These are phyloP conservation scores for Xylaria polymorpha DNA, from an alignment of 2,329 filamentous ascomycete genomes.

Conservation along the genomic window DNA sequence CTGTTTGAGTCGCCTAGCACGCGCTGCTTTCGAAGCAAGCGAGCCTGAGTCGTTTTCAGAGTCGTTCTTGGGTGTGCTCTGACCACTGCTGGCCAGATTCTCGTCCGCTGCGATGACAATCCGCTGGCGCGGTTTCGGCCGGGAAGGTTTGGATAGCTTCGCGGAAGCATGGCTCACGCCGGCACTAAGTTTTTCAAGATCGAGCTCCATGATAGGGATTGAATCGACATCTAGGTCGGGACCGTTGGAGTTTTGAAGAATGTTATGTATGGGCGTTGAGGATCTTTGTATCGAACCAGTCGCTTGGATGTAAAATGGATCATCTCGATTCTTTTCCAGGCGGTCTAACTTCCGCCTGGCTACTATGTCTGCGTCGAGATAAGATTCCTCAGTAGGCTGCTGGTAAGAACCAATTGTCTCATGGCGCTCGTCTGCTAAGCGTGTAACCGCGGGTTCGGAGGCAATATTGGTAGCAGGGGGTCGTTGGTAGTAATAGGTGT, in stretches of 20 bases:
- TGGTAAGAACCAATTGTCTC: conserved; percentile 67
- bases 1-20: conserved; percentile 64
- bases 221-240: conserved; percentile 89
- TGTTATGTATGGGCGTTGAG: conserved; percentile 82
- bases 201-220: conserved; percentile 94
- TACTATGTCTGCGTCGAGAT: conserved; percentile 77
- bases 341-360: conserved; percentile 81
- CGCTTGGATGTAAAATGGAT: conserved; percentile 90
- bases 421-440: conserved; percentile 60
- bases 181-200: conserved; percentile 70
- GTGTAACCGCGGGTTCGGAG: conserved; percentile 67
- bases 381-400: conserved; percentile 70
- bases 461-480: conserved; percentile 63
- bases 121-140: conserved; percentile 63
- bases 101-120: conserved; percentile 80
- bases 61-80: conserved; percentile 63
- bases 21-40: conserved; percentile 57
- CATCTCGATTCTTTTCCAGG: conserved; percentile 84
- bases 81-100: conserved; percentile 68
- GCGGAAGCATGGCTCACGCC: conserved; percentile 49
- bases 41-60: conserved; percentile 65
- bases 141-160: conserved; percentile 41
- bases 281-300: conserved; percentile 66
- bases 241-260: conserved; percentile 77
- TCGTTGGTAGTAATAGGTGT: conserved; percentile 71